Evolutionary conservation across 2,329 filamentous ascomycete genomes (phyloP).

Genomic region (Colletotrichum sp.): DNA sequence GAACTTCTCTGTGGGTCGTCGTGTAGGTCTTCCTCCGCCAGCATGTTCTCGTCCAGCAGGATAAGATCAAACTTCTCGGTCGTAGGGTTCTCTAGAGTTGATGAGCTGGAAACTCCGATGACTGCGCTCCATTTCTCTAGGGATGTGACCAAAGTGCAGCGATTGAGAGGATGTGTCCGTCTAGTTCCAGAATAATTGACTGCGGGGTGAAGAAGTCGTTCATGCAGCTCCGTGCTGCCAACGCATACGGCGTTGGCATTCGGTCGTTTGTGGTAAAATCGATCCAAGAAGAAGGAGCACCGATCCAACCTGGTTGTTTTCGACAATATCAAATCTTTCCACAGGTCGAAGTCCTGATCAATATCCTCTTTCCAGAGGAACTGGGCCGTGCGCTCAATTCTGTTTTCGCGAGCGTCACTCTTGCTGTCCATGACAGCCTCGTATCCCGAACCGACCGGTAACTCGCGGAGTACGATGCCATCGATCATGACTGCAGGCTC

Average conservation of each 20-base stretch:
- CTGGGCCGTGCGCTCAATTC: background rate
- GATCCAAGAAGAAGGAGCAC: background rate
- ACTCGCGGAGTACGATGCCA: background rate
- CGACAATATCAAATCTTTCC: background rate
- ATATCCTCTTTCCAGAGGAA: background rate
- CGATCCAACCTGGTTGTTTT: background rate
- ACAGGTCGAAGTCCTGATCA: background rate
- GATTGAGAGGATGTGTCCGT: background rate
- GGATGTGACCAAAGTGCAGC: background rate
- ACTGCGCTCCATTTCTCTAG: background rate
- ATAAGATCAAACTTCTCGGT: background rate
- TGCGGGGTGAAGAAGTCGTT: background rate
- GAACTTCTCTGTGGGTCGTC: background rate
- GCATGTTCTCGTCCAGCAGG: background rate
- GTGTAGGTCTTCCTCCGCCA: background rate
- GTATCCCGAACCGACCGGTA: background rate
- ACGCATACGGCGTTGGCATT: background rate
- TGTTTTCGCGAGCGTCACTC: slow-evolving; percentile 20
- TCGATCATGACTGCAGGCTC: background rate
- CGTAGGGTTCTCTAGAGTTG: background rate
- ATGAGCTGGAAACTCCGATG: background rate
- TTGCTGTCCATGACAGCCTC: slow-evolving; percentile 19
- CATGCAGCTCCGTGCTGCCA: background rate
- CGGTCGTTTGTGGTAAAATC: background rate
- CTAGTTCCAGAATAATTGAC: background rate